Conservation (phyloP, 2,329 filamentous ascomycete genomes). For the Cytospora mali region DNA sequence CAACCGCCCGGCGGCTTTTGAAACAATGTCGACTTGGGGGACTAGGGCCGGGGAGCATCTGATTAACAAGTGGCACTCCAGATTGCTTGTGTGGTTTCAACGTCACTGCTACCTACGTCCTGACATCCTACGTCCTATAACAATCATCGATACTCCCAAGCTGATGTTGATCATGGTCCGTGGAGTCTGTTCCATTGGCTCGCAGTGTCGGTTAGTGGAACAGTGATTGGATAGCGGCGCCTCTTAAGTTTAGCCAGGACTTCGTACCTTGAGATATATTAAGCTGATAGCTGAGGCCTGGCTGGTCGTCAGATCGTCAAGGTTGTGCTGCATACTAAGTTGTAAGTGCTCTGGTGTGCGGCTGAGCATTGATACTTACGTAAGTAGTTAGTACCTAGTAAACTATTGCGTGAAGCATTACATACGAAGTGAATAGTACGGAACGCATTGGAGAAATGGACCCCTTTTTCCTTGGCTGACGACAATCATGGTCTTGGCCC, state of each 20-base stretch:
- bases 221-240: not conserved
- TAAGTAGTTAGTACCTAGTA: not conserved
- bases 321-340: too few species aligned
- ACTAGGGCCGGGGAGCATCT: not conserved
- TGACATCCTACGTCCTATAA: too few species aligned
- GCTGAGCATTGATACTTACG: not conserved
- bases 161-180: not conserved
- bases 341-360: not conserved
- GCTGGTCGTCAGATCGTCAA: too few species aligned
- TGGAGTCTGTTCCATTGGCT: not conserved
- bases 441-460: not conserved
- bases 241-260: not conserved
- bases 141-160: not conserved
- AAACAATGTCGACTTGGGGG: not conserved
- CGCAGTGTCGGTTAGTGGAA: not conserved
- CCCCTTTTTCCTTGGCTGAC: not conserved
- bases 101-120: too few species aligned
- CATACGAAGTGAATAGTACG: not conserved
- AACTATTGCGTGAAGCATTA: not conserved
- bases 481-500: not conserved
- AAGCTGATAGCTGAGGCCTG: too few species aligned
- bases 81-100: too few species aligned
- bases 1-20: not conserved
- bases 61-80: too few species aligned
- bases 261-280: not conserved